Evolutionary conservation across 2,329 filamentous ascomycete species (phyloP).

Genomic region (Arachnopeziza araneosa): DNA sequence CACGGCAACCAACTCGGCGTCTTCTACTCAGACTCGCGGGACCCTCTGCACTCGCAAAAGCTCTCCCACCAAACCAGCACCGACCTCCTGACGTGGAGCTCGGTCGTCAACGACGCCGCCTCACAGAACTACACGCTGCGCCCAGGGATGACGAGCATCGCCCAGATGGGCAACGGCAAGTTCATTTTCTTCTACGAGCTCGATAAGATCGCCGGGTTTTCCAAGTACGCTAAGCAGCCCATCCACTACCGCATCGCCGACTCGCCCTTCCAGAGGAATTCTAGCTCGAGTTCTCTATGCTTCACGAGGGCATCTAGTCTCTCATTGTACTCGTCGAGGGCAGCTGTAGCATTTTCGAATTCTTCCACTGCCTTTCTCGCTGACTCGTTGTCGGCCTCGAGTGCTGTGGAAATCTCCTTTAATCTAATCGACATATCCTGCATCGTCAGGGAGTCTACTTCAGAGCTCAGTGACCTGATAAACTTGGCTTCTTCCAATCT

Average conservation of each 20-base stretch:
- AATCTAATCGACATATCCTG: no score
- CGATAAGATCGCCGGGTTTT: not conserved
- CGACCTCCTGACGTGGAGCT: slow-evolving; percentile 54
- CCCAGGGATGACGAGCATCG: slow-evolving; percentile 60
- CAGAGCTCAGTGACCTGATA: no score
- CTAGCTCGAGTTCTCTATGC: no score
- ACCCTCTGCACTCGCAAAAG: slow-evolving; percentile 60
- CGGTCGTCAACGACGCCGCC: slow-evolving; percentile 53
- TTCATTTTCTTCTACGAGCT: slow-evolving; percentile 57
- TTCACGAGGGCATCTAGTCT: no score
- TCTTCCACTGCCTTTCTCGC: no score
- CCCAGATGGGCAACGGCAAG: slow-evolving; percentile 43
- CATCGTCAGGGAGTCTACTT: no score
- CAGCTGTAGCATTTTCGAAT: no score
- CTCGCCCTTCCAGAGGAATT: slow-evolving; percentile 42
- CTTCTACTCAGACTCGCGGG: slow-evolving; percentile 67
- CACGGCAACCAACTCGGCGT: slow-evolving; percentile 52
- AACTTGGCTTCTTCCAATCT: no score
- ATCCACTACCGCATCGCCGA: slow-evolving; percentile 46
- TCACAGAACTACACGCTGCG: slow-evolving; percentile 54
- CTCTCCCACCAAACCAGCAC: slow-evolving; percentile 56
- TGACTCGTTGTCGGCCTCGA: no score
- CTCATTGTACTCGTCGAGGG: no score
- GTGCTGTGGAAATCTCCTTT: no score
- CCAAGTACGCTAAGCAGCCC: slow-evolving; percentile 25